Percentiles rank a stretch among this genome's conserved stretches.
phyloP scores from a whole-genome alignment of 164 flowering plant genomes.

The Umbilicus rupestris region DNA sequence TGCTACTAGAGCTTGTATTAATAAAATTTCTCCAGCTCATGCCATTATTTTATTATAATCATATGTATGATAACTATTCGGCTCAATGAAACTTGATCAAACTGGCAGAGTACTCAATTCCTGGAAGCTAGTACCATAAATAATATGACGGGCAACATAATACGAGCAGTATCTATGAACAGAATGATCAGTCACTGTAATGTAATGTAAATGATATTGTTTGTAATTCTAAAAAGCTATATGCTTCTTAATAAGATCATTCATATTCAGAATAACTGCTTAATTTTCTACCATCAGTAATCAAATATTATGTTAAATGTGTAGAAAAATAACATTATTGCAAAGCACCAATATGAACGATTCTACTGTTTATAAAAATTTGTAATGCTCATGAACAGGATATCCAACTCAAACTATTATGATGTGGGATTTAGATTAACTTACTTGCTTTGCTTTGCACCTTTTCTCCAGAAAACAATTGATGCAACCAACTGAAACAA shows the following conservation, averaged over 20 bases:
- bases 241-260: too few relatives aligned
- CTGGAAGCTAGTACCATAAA: not conserved
- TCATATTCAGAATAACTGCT: too few relatives aligned
- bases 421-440: constrained; percentile 16
- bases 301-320: too few relatives aligned
- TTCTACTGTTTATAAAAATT: not conserved
- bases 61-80: not conserved
- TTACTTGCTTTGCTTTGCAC: constrained; percentile 75
- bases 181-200: too few relatives aligned
- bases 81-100: not conserved
- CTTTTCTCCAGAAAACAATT: constrained; percentile 68
- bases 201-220: too few relatives aligned
- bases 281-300: too few relatives aligned
- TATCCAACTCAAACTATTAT: not conserved
- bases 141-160: not conserved
- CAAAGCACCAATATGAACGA: too few relatives aligned
- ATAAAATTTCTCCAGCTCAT: not conserved
- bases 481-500: constrained; percentile 52
- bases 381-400: not conserved
- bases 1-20: not conserved
- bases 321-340: too few relatives aligned
- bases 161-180: too few relatives aligned
- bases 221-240: too few relatives aligned
- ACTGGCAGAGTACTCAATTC: not conserved
- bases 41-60: not conserved